Base-by-base conservation (phyloP, 1,139 yeast genomes). In the Debaryomyces udenii region DNA sequence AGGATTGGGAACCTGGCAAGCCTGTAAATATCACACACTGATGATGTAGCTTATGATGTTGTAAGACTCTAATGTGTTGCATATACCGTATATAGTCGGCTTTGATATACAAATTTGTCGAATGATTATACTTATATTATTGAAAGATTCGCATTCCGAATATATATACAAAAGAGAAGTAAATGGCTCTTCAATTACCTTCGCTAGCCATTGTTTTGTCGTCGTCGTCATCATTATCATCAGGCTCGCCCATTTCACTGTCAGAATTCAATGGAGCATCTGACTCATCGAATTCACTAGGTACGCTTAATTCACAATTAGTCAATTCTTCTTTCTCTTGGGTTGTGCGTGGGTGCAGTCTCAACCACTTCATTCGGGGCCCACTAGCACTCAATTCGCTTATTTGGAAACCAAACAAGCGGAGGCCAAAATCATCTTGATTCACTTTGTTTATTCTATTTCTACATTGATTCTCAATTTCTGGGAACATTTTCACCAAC, bases 311-410 rank as follows among this genome's bases (percentile, higher is more conserved):
- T 57, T 83, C 88, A 57, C 93, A 86, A 35, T 64, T 68, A 9
- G 78, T 74, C 49, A 70, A 81, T 58, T 85, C 93, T 41, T 65
- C 68, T 52, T 75, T 64, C 52, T 86, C 89, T 36, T 69, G 78
- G 9, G 65, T 69, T 1, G 81, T 70, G 39, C 70, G 73, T 1
- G 96, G 96, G 48, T 77, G 73, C 62, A 81, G 81, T 52, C 98
- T 79, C 47, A 93, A 71, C 99, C 99, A 93, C 55, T 78, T 80
- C 99, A 93, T 93, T 53, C 98, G 75, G 9, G 96, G 94, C 0
- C 99, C 99, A 37, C 87, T 78, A 15, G 77, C 70, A 40, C 96
- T 85, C 42, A 69, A 59, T 57, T 87, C 95, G 53, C 86, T 81
- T 30, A 93, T 74, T 50, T 79, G 80, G 68, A 94, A 93, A 1